phyloP scores from a whole-genome alignment of 2,329 filamentous ascomycete genomes.

The Myriosclerotinia scirpicola region DNA sequence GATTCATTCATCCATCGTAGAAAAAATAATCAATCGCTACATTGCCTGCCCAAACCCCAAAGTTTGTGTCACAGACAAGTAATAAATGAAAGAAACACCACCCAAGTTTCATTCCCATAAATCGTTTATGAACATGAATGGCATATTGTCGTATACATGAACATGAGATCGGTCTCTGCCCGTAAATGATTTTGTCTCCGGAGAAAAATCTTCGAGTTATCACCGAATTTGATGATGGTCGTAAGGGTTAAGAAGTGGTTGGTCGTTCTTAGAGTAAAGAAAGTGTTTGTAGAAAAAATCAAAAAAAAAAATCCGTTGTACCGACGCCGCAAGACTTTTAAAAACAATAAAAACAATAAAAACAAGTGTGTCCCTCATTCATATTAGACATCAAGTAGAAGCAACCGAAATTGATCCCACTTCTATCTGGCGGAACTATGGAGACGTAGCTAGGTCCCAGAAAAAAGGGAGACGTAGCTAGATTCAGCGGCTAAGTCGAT shows the following conservation, averaged over 20 bases:
- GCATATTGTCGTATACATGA: conserved; percentile 5
- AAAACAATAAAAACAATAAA: not conserved
- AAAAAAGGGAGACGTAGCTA: not conserved
- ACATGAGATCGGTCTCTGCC: conserved; percentile 3
- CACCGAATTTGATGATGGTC: not conserved
- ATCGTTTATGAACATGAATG: conserved; percentile 2
- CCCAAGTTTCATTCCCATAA: not conserved
- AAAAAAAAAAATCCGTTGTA: not conserved
- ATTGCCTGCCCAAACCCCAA: conserved; percentile 4
- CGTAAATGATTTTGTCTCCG: conserved; percentile 13
- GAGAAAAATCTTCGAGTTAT: conserved; percentile 6
- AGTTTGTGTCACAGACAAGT: conserved; percentile 1
- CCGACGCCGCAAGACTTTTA: not conserved
- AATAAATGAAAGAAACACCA: conserved; percentile 11
- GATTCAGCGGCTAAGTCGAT: conserved; percentile 1
- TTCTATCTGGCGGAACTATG: not conserved
- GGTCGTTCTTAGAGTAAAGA: conserved; percentile 12
- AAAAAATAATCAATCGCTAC: not conserved
- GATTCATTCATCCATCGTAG: conserved; percentile 16
- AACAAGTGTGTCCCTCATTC: not conserved
- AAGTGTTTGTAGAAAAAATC: not conserved
- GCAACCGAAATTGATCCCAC: not conserved
- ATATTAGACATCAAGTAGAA: not conserved
- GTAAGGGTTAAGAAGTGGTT: conserved; percentile 4
- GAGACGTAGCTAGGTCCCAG: not conserved